These are phyloP conservation scores for Erodium texanum DNA, from an alignment of 441 rosid genomes.

Conservation along the genomic window DNA sequence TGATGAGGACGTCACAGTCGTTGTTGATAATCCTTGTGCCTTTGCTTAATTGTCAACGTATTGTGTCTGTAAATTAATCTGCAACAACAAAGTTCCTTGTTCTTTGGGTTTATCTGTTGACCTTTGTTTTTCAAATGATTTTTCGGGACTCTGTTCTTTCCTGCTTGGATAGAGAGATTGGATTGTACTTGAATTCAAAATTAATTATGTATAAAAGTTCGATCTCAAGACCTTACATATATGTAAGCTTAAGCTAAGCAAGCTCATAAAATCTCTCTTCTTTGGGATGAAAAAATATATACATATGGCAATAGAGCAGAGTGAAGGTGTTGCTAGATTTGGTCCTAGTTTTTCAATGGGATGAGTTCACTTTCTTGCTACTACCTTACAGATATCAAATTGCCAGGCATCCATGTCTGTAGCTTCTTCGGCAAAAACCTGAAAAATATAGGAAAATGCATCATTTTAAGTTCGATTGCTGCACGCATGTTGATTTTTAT, in stretches of 20 bases:
- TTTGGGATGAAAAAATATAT: too few species aligned
- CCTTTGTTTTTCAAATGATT: too few species aligned
- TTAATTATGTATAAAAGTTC: too few species aligned
- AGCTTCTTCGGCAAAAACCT: conserved; percentile 64
- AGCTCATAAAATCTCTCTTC: background rate
- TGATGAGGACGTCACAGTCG: conserved; percentile 14
- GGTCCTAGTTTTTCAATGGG: conserved; percentile 58
- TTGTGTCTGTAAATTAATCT: background rate
- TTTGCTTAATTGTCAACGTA: conserved; percentile 26
- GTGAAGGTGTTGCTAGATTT: conserved; percentile 27
- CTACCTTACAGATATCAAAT: conserved; percentile 39
- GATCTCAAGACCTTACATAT: too few species aligned
- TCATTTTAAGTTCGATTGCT: background rate
- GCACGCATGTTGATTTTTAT: background rate
- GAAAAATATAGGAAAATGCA: background rate
- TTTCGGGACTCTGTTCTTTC: too few species aligned
- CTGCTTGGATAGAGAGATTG: too few species aligned
- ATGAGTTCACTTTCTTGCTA: conserved; percentile 66
- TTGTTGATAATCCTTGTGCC: conserved; percentile 34
- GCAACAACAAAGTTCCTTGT: background rate
- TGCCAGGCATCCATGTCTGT: conserved; percentile 33
- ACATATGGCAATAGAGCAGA: too few species aligned
- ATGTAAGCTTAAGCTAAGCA: too few species aligned
- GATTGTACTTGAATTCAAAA: too few species aligned
- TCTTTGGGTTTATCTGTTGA: background rate